phyloP scores from a whole-genome alignment of 2,329 filamentous ascomycete species.

The Cadophora sp. region DNA sequence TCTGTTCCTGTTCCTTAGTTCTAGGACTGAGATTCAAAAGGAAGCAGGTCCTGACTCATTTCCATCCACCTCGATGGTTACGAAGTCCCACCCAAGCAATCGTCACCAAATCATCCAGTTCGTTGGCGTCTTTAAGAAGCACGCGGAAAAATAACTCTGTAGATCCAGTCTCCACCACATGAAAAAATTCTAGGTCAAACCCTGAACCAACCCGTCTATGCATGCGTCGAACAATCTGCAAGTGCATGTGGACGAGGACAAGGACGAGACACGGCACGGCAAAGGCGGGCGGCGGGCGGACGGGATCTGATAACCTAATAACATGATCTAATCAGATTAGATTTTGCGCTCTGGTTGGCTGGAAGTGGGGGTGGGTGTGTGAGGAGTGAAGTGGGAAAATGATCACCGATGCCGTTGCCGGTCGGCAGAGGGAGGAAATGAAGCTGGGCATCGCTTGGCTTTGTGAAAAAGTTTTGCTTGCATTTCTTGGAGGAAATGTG shows the following conservation, averaged over 20 bases:
- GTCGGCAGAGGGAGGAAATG: not conserved
- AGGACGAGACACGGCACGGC: constrained; percentile 9
- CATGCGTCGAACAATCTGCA: not conserved
- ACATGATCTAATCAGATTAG: constrained; percentile 15
- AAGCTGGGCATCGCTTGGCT: not conserved
- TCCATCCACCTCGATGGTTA: too few species aligned
- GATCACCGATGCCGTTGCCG: not conserved
- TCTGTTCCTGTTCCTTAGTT: too few species aligned
- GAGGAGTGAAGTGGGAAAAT: not conserved
- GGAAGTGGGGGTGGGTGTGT: not conserved
- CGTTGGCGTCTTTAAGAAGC: too few species aligned
- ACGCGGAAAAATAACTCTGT: too few species aligned
- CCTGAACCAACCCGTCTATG: not conserved
- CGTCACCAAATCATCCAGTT: too few species aligned
- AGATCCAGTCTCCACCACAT: too few species aligned
- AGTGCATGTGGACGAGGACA: not conserved
- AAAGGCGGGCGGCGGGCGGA: not conserved
- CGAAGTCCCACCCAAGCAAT: too few species aligned
- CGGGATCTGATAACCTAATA: constrained; percentile 11
- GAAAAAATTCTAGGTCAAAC: too few species aligned
- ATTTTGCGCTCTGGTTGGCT: not conserved
- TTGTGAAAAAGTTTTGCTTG: not conserved
- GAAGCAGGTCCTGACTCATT: too few species aligned
- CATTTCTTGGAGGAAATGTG: not conserved
- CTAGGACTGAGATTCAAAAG: too few species aligned